Percentiles rank a stretch among this genome's conserved stretches.
Conservation (phyloP, 2,329 filamentous ascomycete genomes). For the Fusarium sp. region DNA sequence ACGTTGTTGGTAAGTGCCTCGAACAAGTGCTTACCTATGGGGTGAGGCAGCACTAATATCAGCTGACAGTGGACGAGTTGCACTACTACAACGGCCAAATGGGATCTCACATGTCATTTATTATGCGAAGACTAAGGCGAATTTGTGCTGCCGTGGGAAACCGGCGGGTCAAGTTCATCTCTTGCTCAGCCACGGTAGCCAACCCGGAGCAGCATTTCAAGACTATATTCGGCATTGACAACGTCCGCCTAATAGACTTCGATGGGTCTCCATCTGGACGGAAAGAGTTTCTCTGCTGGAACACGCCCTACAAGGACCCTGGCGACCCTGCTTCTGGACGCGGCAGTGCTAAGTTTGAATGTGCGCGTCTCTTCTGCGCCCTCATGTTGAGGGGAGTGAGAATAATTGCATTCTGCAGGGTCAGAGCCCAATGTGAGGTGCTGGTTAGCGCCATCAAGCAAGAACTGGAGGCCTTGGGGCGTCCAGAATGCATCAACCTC, state of each 20-base stretch:
- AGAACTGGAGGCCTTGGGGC: conserved; percentile 75
- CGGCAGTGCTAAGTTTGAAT: conserved; percentile 81
- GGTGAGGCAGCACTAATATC: conserved; percentile 6
- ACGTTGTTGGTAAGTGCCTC: conserved; percentile 71
- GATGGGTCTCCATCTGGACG: conserved; percentile 89
- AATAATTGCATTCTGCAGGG: conserved; percentile 90
- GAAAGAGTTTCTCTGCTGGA: conserved; percentile 98
- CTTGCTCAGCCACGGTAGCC: conserved; percentile 94
- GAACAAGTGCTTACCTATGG: not conserved
- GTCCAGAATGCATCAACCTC: conserved; percentile 75
- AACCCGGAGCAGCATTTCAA: conserved; percentile 93
- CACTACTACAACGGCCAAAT: conserved; percentile 97
- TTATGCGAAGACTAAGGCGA: conserved; percentile 87
- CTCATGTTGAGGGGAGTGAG: conserved; percentile 86
- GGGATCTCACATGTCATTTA: conserved; percentile 90
- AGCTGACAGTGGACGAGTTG: conserved; percentile 72
- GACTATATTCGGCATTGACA: conserved; percentile 87
- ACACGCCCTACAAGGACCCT: conserved; percentile 92
- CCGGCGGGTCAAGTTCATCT: conserved; percentile 83
- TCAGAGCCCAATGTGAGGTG: conserved; percentile 87
- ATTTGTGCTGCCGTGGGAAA: conserved; percentile 94
- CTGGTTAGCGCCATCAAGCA: conserved; percentile 80
- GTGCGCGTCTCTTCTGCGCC: conserved; percentile 89
- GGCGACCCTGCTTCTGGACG: conserved; percentile 85
- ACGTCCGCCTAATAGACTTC: conserved; percentile 83